Evolutionary conservation across 2,329 filamentous ascomycete species (phyloP).

Genomic region (Apiospora sp.): DNA sequence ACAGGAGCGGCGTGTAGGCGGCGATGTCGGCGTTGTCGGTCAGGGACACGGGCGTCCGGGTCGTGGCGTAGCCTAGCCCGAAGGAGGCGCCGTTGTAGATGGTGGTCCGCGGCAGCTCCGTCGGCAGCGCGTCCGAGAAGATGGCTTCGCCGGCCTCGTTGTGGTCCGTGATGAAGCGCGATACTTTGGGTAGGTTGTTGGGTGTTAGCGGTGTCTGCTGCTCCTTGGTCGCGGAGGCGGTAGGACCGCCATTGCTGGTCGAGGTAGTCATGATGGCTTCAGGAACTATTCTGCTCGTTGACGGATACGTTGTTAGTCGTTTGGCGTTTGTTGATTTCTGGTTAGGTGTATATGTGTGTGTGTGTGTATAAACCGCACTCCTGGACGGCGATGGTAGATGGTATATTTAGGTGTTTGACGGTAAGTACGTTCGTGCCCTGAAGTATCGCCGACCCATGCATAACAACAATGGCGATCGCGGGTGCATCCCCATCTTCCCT

Average conservation of each 20-base stretch:
- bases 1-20: slow-evolving; percentile 52
- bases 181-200: slow-evolving; percentile 31
- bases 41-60: slow-evolving; percentile 55
- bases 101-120: slow-evolving; percentile 31
- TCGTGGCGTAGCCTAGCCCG: slow-evolving; percentile 57
- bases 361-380: background rate
- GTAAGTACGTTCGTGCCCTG: background rate
- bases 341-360: too few species aligned
- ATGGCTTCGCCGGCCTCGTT: slow-evolving; percentile 43
- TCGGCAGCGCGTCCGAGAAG: slow-evolving; percentile 41
- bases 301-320: background rate
- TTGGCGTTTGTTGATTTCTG: background rate
- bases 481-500: background rate
- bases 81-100: slow-evolving; percentile 53
- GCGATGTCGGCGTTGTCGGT: slow-evolving; percentile 53
- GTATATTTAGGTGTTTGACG: background rate
- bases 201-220: slow-evolving; percentile 28
- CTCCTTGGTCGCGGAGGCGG: background rate
- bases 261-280: background rate
- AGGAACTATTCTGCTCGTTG: background rate
- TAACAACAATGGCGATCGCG: background rate
- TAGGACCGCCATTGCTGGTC: background rate
- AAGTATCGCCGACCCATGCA: background rate
- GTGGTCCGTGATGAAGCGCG: slow-evolving; percentile 46
- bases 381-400: background rate